These are phyloP conservation scores for Trichoderma sp. DNA, from an alignment of 2,329 filamentous ascomycete species.

Conservation along the genomic window DNA sequence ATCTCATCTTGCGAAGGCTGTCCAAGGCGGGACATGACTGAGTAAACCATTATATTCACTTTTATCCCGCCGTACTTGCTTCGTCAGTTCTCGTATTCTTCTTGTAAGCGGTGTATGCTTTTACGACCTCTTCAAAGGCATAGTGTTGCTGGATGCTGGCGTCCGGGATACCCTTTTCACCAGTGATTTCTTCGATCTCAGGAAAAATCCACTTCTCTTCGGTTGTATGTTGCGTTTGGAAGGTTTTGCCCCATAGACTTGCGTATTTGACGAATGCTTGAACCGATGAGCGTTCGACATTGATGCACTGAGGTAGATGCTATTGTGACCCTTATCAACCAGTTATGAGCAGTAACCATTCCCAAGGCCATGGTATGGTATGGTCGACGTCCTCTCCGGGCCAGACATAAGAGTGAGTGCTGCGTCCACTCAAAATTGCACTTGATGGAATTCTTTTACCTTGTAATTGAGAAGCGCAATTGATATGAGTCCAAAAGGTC, in stretches of 20 bases:
- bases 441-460: background rate
- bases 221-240: conserved; percentile 43
- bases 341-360: conserved; percentile 42
- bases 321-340: conserved; percentile 41
- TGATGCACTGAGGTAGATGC: conserved; percentile 39
- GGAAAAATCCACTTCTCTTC: conserved; percentile 46
- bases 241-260: background rate
- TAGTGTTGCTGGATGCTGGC: conserved; percentile 46
- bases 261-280: conserved; percentile 34
- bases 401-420: background rate
- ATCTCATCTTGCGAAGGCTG: background rate
- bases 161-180: conserved; percentile 43
- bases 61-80: background rate
- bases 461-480: background rate
- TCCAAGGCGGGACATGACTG: background rate
- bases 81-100: background rate
- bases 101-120: conserved; percentile 23
- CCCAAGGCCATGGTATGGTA: conserved; percentile 34
- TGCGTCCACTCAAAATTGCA: background rate
- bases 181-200: conserved; percentile 39
- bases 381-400: background rate
- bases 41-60: background rate
- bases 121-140: conserved; percentile 41
- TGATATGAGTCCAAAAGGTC: background rate
- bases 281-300: background rate